These are phyloP conservation scores for Hymenoscyphus occultus DNA, from an alignment of 2,329 filamentous ascomycete genomes.

Conservation along the genomic window DNA sequence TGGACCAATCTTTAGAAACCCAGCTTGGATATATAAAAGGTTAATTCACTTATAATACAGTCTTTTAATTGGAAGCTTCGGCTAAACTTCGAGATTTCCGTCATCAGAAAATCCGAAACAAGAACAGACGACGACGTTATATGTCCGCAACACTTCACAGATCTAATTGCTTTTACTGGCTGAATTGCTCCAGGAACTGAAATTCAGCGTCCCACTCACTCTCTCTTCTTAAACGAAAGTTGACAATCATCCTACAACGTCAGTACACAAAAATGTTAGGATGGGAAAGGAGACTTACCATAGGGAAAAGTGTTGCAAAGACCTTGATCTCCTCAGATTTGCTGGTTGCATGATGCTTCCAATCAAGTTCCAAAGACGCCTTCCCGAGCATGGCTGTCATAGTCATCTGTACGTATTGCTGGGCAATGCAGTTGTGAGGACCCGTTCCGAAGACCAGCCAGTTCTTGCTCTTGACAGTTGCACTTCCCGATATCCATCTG, in stretches of 20 bases:
- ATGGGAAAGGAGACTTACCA: constrained; percentile 40
- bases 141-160: no score
- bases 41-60: no score
- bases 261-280: neutral
- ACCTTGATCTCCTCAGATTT: constrained; percentile 62
- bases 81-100: no score
- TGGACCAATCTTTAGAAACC: no score
- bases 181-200: neutral
- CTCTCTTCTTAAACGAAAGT: neutral
- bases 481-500: constrained; percentile 51
- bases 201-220: neutral
- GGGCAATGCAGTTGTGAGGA: constrained; percentile 49
- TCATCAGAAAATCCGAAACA: no score
- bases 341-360: constrained; percentile 48
- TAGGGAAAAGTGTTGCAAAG: constrained; percentile 95
- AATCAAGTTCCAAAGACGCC: constrained; percentile 48
- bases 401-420: constrained; percentile 48
- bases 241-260: neutral
- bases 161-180: no score
- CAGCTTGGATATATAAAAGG: no score
- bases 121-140: no score
- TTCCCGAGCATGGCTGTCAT: constrained; percentile 54
- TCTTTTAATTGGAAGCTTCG: no score
- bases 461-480: constrained; percentile 49
- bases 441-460: constrained; percentile 54